Evolutionary conservation across 805 yeast genomes (phyloP).

Genomic region (Yamadazyma laniorum): DNA sequence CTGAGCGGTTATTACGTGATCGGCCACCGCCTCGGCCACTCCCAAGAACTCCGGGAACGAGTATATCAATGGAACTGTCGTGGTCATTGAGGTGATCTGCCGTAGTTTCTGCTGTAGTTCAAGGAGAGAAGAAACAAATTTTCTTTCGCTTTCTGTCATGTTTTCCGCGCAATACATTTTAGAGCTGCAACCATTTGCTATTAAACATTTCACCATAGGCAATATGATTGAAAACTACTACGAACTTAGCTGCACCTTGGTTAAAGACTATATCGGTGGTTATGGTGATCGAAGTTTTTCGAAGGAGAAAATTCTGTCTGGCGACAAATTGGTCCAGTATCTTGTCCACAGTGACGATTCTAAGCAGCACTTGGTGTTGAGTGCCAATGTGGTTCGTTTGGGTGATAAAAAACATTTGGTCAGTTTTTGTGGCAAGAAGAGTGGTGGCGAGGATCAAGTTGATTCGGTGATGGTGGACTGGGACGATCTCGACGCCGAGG

Average conservation of each 20-base stretch:
- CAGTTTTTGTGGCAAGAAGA: slow-evolving; percentile 4
- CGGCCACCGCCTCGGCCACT: slow-evolving; percentile 96
- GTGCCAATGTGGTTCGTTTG: slow-evolving; percentile 11
- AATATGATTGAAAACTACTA: slow-evolving; percentile 19
- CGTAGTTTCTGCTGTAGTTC: too few relatives aligned
- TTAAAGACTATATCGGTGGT: slow-evolving; percentile 20
- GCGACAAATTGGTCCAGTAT: slow-evolving; percentile 9
- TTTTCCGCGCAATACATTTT: too few relatives aligned
- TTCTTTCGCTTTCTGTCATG: too few relatives aligned
- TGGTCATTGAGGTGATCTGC: too few relatives aligned
- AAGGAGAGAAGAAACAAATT: too few relatives aligned
- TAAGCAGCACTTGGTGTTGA: slow-evolving; percentile 8
- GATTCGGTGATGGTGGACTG: slow-evolving; percentile 24
- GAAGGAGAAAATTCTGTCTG: slow-evolving; percentile 4
- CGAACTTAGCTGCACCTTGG: slow-evolving; percentile 21
- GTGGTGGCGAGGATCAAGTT: slow-evolving; percentile 11
- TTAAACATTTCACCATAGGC: too few relatives aligned
- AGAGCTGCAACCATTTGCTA: too few relatives aligned
- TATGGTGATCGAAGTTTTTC: slow-evolving; percentile 4
- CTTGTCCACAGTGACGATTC: slow-evolving; percentile 8
- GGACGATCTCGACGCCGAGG: slow-evolving; percentile 14
- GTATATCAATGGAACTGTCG: slow-evolving; percentile 90
- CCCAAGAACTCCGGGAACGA: slow-evolving; percentile 87
- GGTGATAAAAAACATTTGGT: slow-evolving; percentile 5
- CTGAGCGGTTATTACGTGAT: slow-evolving; percentile 88